A percentile compares a stretch with the other conserved stretches of the same genome.
phyloP scores from a whole-genome alignment of 371 early-diverging fungal genomes.

The Nematocida minor region DNA sequence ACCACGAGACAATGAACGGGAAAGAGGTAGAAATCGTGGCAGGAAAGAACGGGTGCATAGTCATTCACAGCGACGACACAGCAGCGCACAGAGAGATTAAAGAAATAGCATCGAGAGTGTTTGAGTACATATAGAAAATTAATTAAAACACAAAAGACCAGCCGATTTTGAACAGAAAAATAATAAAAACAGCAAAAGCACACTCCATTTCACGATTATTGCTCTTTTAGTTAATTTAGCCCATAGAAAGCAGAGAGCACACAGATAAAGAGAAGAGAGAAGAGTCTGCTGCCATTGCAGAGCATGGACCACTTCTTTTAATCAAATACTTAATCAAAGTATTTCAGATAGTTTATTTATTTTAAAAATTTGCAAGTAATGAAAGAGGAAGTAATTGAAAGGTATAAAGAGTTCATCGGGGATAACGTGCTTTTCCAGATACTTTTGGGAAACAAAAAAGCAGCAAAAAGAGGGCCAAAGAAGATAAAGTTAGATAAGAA shows the following conservation, averaged over 20 bases:
- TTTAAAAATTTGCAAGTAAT: conserved; percentile 41
- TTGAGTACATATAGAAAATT: not conserved
- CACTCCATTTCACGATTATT: no score
- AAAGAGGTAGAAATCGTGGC: conserved; percentile 78
- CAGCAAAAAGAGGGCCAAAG: not conserved
- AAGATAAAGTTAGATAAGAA: conserved; percentile 14
- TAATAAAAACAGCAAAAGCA: no score
- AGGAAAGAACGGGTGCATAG: conserved; percentile 90
- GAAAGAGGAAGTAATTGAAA: conserved; percentile 50
- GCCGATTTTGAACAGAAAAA: no score
- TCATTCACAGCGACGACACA: conserved; percentile 62
- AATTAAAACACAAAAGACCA: no score
- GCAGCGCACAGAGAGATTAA: not conserved
- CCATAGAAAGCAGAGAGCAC: no score
- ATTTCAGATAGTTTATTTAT: conserved; percentile 28
- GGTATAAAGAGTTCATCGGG: conserved; percentile 59
- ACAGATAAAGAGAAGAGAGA: no score
- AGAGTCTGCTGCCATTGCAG: no score
- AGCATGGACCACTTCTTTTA: no score
- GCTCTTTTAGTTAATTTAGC: no score
- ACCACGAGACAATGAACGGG: not conserved
- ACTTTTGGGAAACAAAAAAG: conserved; percentile 50
- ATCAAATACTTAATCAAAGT: not conserved
- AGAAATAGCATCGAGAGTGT: not conserved
- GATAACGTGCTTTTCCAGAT: conserved; percentile 58